Conservation (phyloP, 345 rosid species). For the Fremontodendron californicum region DNA sequence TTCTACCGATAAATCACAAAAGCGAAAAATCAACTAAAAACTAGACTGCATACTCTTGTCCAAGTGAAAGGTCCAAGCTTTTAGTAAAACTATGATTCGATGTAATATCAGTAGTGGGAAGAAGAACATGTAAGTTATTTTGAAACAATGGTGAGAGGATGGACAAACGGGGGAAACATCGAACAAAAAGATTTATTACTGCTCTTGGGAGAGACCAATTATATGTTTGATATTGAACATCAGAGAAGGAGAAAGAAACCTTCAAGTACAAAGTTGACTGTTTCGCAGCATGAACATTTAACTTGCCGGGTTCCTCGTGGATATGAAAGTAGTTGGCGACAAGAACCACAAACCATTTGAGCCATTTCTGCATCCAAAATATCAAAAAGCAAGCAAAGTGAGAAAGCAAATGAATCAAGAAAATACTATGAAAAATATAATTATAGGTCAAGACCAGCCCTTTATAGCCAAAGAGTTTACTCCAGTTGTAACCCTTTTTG, state of each 20-base stretch:
- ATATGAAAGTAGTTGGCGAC: constrained; percentile 72
- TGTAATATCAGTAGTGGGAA: neutral
- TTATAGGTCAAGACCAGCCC: neutral
- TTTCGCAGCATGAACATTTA: constrained; percentile 62
- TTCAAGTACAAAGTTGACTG: constrained; percentile 74
- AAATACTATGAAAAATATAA: neutral
- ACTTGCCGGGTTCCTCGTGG: constrained; percentile 61
- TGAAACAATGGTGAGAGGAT: neutral
- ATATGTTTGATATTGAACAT: neutral
- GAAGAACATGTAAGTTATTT: neutral
- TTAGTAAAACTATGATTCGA: neutral
- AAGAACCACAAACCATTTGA: constrained; percentile 96
- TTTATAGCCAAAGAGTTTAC: neutral
- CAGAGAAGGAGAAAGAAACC: constrained; percentile 39
- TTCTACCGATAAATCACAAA: neutral
- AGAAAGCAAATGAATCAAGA: neutral
- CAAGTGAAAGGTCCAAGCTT: neutral
- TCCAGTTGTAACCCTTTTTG: neutral
- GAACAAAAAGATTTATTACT: neutral
- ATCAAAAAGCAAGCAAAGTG: neutral
- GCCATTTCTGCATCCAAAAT: constrained; percentile 45
- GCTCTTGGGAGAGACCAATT: neutral
- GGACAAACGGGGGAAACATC: neutral
- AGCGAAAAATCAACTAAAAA: neutral
- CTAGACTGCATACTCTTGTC: neutral